Base-by-base conservation (phyloP, 208 protist species). In the Leishmania martiniquensis region DNA sequence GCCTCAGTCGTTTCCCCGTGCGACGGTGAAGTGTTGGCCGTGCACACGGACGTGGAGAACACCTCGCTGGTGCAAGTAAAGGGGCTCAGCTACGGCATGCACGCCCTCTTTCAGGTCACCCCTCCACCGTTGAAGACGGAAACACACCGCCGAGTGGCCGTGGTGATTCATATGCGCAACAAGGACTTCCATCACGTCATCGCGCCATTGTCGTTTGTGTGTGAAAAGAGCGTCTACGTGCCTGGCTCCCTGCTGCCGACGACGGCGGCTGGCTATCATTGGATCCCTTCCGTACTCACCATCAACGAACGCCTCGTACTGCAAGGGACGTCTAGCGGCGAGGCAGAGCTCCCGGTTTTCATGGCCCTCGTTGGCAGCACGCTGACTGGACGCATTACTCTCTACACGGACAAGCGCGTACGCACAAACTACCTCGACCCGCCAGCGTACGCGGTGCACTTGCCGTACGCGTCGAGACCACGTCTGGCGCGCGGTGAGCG, bases 161-260 rank as follows among this genome's bases (percentile, higher is more conserved):
- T 91, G 51, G 86, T 90, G 39, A 60, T 97, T 13, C 89, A 87
- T 66, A 78, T 97, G 66, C 89, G 94, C 55, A 85, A 82, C 25
- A 47, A 84, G n/a, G 94, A 97, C 76, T 96, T 88, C 62, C 94
- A 97, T 78, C 91, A 96, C 81, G 92, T 97, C 29, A 83, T 96
- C 52, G 60, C 92, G 0, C 94, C 94, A 12, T 37, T 66, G 39
- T 54, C 76, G 7, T 94, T 95, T 60, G 52, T 25, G 34, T 93
- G 89, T 55, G 75, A 82, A 22, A 87, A 90, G 65, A 88, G 80
- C 37, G 72, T 95, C 17, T 97, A 97, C 75, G 88, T 97, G 57
- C 94, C 94, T 17, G 94, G 94, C 29, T 80, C 81, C 25, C 75
- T 97, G 66, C 84, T 97, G 29, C 92, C 94, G 15, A 72, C 83